Evolutionary conservation across 306 rosid species (phyloP).

Genomic region (Gastrolobium villosum): DNA sequence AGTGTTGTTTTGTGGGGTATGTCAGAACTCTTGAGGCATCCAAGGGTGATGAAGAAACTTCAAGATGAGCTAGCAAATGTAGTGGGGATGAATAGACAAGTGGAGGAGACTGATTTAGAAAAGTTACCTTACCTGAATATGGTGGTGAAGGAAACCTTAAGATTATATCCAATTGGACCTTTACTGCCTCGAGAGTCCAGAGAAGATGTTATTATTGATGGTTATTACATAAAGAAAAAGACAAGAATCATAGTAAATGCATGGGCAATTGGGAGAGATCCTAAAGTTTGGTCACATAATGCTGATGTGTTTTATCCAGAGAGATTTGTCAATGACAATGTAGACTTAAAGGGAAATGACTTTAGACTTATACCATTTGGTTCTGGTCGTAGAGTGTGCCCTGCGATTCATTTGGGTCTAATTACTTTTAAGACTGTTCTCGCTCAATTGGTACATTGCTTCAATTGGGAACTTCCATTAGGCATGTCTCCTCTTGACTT

Average conservation of each 20-base stretch:
- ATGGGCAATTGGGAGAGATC: conserved; percentile 55
- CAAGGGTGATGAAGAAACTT: conserved; percentile 42
- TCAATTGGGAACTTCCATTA: conserved; percentile 54
- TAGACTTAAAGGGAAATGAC: conserved; percentile 45
- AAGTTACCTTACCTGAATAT: conserved; percentile 48
- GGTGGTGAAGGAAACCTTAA: conserved; percentile 53
- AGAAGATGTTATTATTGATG: conserved; percentile 40
- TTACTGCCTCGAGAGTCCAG: conserved; percentile 36
- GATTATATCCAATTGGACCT: conserved; percentile 47
- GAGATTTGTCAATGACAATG: conserved; percentile 3
- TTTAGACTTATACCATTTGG: conserved; percentile 58
- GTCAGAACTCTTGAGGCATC: conserved; percentile 53
- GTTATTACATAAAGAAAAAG: conserved; percentile 45
- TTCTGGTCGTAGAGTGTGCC: conserved; percentile 55
- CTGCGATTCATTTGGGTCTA: conserved; percentile 51
- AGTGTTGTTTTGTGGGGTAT: conserved; percentile 32
- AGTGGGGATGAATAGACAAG: conserved; percentile 44
- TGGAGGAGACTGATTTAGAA: conserved; percentile 51
- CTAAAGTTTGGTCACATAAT: conserved; percentile 41
- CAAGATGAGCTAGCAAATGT: conserved; percentile 47
- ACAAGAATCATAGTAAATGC: conserved; percentile 39
- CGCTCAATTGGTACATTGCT: conserved; percentile 55
- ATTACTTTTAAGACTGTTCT: conserved; percentile 12
- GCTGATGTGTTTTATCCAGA: conserved; percentile 42
- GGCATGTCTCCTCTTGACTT: background rate